Base-by-base conservation (phyloP, 345 rosid genomes). In the Moringa oleifera region DNA sequence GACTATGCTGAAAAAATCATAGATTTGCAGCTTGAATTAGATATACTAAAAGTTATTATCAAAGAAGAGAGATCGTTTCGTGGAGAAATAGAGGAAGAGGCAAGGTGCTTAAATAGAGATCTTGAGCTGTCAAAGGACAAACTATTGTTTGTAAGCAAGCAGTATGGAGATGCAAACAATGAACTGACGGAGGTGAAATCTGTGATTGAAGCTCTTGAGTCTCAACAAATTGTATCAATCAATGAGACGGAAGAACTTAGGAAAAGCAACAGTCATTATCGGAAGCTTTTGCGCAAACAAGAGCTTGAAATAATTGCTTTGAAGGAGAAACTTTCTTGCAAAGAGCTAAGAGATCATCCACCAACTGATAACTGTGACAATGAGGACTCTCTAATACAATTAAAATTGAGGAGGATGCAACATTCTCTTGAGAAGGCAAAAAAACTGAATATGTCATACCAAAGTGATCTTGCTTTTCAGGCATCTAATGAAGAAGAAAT, bases 391-490 rank as follows among this genome's bases (percentile, higher is more conserved):
- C 68, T 68, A 33, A 66, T 88, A 63, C 76, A 69, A 67, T 62
- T 61, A 25, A 88, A 86, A 76, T 65, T 94, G 77, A 85, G 69
- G 73, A 85, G 80, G 79, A 86, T 90, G 92, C 93, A 94, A 59
- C 87, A 77, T 66, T 94, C 99, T 66, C 89, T 90, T 50, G 96
- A 86, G 64, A 90, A 82, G 77, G 95, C 95, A 56, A 86, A 77
- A 80, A 81, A 72, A 70, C 61, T 88, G 78, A 88, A 86, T 77
- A 69, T 59, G 61, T 74, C 81, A 80, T 82, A 83, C 83, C 90
- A 79, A 75, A 85, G 63, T 67, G 90, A 83, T 67, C 76, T 58
- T 67, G 84, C 78, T 62, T 80, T 69, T 58, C 83, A 80, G 81
- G 83, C 71, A 45, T 81, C 86, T 60, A 88, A 85, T 61, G 95